These are phyloP conservation scores for Hyphopichia homilentoma DNA, from an alignment of 805 yeast genomes.

Conservation along the genomic window DNA sequence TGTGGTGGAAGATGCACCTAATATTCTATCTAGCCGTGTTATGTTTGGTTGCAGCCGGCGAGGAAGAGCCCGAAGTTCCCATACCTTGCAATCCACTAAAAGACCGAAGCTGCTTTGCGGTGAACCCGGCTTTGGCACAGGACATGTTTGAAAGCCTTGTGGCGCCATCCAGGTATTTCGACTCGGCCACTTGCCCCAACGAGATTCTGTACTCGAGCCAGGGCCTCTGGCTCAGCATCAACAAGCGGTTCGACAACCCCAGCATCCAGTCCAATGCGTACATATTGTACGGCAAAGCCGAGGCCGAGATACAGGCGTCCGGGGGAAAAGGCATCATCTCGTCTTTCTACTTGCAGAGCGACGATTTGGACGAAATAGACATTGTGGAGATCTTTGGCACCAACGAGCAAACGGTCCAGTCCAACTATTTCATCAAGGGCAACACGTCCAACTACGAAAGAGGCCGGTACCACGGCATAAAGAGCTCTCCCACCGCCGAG, in stretches of 20 bases:
- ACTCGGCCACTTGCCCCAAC: conserved; percentile 5
- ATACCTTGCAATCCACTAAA: conserved; percentile 24
- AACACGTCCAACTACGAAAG: conserved; percentile 31
- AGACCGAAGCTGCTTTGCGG: conserved; percentile 21
- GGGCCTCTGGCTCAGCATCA: conserved; percentile 11
- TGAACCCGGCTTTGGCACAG: conserved; percentile 21
- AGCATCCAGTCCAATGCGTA: conserved; percentile 24
- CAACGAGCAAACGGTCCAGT: conserved; percentile 24
- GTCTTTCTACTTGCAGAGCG: conserved; percentile 38
- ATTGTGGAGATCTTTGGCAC: conserved; percentile 38
- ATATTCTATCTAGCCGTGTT: no score
- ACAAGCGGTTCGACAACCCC: conserved; percentile 29
- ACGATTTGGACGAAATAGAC: conserved; percentile 42
- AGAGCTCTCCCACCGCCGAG: conserved; percentile 18
- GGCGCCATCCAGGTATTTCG: conserved; percentile 5
- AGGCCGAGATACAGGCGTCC: conserved; percentile 31
- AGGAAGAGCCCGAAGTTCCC: no score
- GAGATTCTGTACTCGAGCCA: conserved; percentile 7
- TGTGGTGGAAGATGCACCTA: no score
- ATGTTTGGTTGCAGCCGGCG: no score
- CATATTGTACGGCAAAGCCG: conserved; percentile 34
- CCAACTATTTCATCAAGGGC: conserved; percentile 40
- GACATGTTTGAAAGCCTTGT: conserved; percentile 14
- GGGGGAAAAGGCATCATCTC: conserved; percentile 34
- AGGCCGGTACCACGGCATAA: conserved; percentile 28